Evolutionary conservation across 2,329 filamentous ascomycete species (phyloP).

Genomic region (Paraphaeosphaeria minitans): DNA sequence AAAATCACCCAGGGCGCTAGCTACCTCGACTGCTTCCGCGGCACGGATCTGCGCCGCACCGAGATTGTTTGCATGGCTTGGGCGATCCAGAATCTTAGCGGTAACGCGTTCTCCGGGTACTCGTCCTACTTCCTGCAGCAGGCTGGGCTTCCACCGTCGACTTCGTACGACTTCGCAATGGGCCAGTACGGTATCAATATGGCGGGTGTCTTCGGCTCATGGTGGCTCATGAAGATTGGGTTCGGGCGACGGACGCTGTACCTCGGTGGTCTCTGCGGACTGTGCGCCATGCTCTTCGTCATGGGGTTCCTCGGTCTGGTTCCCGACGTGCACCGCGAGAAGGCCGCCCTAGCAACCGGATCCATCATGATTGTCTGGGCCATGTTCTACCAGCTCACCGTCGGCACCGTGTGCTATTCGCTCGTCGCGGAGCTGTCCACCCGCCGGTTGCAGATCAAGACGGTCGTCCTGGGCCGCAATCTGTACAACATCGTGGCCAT

Average conservation of each 20-base stretch:
- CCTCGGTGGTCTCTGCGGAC: constrained; percentile 70
- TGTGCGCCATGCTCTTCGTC: constrained; percentile 78
- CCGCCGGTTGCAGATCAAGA: constrained; percentile 85
- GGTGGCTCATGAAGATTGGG: constrained; percentile 77
- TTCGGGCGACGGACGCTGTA: constrained; percentile 78
- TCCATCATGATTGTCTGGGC: constrained; percentile 69
- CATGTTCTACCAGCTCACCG: constrained; percentile 77
- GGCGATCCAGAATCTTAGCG: constrained; percentile 56
- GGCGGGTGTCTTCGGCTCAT: constrained; percentile 79
- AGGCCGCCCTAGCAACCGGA: constrained; percentile 77
- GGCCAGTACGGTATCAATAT: constrained; percentile 73
- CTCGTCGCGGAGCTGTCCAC: constrained; percentile 85
- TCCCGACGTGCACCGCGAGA: constrained; percentile 61
- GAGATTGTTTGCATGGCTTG: constrained; percentile 67
- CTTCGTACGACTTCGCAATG: constrained; percentile 54
- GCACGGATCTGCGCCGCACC: constrained; percentile 76
- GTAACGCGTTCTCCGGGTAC: constrained; percentile 55
- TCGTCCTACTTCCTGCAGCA: constrained; percentile 57
- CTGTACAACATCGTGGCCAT: constrained; percentile 80
- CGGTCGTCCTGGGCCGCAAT: constrained; percentile 82
- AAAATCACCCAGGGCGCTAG: constrained; percentile 73
- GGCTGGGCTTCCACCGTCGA: constrained; percentile 51
- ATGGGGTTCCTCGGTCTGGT: constrained; percentile 84
- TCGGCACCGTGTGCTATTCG: constrained; percentile 89
- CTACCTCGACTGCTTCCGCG: constrained; percentile 84